Base-by-base conservation (phyloP, 1,284 basidiomycete genomes). In the Cryptococcus floricola region DNA sequence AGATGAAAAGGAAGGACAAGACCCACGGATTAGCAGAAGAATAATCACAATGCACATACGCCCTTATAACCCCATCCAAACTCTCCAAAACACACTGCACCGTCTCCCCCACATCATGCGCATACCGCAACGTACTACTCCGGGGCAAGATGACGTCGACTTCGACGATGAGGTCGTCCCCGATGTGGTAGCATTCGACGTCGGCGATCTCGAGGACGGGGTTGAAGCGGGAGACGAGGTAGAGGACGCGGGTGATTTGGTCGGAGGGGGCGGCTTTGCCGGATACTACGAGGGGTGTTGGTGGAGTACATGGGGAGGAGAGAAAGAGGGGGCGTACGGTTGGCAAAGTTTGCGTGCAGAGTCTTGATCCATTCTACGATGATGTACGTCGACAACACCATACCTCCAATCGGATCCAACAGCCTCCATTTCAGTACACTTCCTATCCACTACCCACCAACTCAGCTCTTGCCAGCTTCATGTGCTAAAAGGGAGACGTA, bases 371-470 rank as follows among this genome's bases (percentile, higher is more conserved):
- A 76, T 53, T 74, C 74, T 49, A 75, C 48, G 58, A 80, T 80
- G 64, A 81, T 76, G 64, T 80, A 80, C 1, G 74, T 47, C 0
- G 78, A 79, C 10, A 81, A 65, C 1, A 80, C 60, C 63, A 79
- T 74, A 39, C 80, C 80, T 14, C 80, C 80, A 7, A 80, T 66
- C 4, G 80, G 77, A 64, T 81, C 80, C 10, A 81, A 71, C 23
- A 77, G 63, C 0, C 60, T 61, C 62, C 71, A 75, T 1, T 61
- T 39, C 5, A 78, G 37, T 31, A 69, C 56, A 14, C 67, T 59
- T 2, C 78, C 77, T 16, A 78, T 59, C 53, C 63, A 75, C 69
- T 75, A 48, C 28, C 28, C n/a, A 14, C 14, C 3, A 16, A 50
- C 27, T 37, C 9, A 48, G 37, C 25, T 18, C 43, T 42, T 39